These are phyloP conservation scores for Eucalyptus brandiana DNA, from an alignment of 345 rosid genomes.

Conservation along the genomic window DNA sequence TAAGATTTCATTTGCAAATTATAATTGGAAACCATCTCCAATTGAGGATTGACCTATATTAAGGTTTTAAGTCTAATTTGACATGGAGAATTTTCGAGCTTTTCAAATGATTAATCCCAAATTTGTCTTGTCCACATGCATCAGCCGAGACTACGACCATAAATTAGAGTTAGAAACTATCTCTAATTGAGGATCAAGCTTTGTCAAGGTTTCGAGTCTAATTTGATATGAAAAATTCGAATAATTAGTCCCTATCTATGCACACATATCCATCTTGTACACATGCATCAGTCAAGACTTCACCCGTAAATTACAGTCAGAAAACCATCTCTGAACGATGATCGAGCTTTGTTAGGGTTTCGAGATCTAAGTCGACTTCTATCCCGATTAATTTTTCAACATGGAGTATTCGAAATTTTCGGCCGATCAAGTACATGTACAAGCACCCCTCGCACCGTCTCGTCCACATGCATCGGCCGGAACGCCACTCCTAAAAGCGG, in stretches of 20 bases:
- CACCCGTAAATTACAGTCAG: accelerated
- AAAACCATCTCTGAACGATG: no score
- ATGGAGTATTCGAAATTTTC: background rate
- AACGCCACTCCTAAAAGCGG: background rate
- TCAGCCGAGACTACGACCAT: accelerated
- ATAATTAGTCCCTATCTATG: background rate
- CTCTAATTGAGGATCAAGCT: no score
- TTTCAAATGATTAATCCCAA: no score
- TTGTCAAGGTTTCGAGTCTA: background rate
- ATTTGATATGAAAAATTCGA: background rate
- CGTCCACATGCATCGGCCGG: background rate
- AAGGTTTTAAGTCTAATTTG: accelerated
- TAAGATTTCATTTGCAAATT: no score
- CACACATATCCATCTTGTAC: background rate
- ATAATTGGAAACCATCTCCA: no score
- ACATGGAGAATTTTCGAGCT: no score
- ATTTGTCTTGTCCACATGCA: accelerated
- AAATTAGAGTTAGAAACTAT: no score
- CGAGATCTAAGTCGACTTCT: background rate
- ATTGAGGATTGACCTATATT: background rate
- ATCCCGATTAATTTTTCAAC: background rate
- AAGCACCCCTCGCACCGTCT: background rate
- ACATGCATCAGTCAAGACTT: background rate
- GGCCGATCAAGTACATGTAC: background rate
- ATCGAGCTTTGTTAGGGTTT: background rate